Base-by-base conservation (phyloP, 2,329 filamentous ascomycete genomes). In the Diplodia seriata region DNA sequence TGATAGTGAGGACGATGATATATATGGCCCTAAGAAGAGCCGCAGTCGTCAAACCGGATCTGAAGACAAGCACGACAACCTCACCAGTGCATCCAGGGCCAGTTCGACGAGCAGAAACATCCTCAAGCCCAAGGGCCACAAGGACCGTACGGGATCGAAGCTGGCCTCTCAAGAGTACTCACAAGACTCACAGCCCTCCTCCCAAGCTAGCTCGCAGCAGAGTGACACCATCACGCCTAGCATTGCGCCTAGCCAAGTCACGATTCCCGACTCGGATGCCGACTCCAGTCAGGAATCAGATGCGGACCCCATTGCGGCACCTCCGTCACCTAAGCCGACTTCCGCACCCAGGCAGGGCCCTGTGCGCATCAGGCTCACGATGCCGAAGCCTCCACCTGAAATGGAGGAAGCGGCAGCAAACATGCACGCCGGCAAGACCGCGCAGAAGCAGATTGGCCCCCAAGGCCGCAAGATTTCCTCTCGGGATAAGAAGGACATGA, bases 21-120 rank as follows among this genome's bases (percentile, higher is more conserved):
- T 78, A 26, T 74, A 76, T n/a, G 83, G 81, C 7, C 83, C 85
- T n/a, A 84, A 81, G 69, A 87, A 86, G 77, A 65, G 67, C 26
- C 53, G 67, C 15, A 53, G 36, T 18, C 64, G 64, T 12, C 64
- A 26, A 1, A 50, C 51, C 14, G 51, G 38, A 9, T 31, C 15
- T 20, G 20, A 14, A 12, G 18, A 31, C 7, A 65, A 51, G 33
- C 55, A 62, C 49, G 43, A 53, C 4, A 53, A 31, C n/a, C 9
- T 67, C 14, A 67, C 64, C 20, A 57, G 53, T 50, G 53, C 64
- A 23, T 67, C 64, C n/a, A 53, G 40, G 20, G 33, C 54, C 29
- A 67, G 64, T 26, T 56, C 55, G 14, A 50, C 54, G 7, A 57
- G 23, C 54, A 56, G 55, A 18, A 51, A 59, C 18, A 62, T 54